Evolutionary conservation across 768 basidiomycete genomes (phyloP), one percentile per base, ranked within the genome.

Genomic region (Rhizopogon vesiculosus): DNA sequence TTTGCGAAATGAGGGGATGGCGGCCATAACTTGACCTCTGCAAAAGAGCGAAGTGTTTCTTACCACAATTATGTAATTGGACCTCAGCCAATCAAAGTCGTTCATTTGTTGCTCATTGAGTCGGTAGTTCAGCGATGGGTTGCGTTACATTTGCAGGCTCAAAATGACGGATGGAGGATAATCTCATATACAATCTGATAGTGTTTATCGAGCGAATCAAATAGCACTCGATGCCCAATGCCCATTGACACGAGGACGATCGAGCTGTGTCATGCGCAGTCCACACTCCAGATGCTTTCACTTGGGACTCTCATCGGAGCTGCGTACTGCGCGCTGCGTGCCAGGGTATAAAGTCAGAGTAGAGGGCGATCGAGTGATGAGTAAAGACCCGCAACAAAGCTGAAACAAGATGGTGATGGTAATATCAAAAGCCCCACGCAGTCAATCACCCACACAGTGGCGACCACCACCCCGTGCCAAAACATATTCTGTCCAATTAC

Each of bases 391-490:
- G 3, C 40, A 39, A 5, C 35, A 38, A 13, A 38, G 9, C 31
- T 33, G 31, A 9, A 39, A 25, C 19, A 40, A 40, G 55, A 55
- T 44, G 53, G 52, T 44, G 38, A 55, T 45, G 56, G 42, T 33
- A 33, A 46, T 42, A 33, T 29, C 35, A 38, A 38, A 43, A 38
- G 43, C 42, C 19, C 28, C 29, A n/a, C 44, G 60, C 31, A 63
- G 57, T 35, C 46, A 54, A 31, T 45, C n/a, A 15, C 62, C 38
- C 35, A 38, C 35, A 12, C 12, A 45, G 63, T 62, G 52, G 59
- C 62, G 51, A 28, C 40, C 61, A 54, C 33, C 48, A 49, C 48
- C 15, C 9, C 48, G 48, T 38, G 38, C 35, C 48, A 51, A 63
- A 45, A 40, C 42, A 29, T 35, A 56, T 22, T 63, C 62, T 52